These are phyloP conservation scores for Barbarea vulgaris DNA, from an alignment of 345 rosid genomes.

Conservation along the genomic window DNA sequence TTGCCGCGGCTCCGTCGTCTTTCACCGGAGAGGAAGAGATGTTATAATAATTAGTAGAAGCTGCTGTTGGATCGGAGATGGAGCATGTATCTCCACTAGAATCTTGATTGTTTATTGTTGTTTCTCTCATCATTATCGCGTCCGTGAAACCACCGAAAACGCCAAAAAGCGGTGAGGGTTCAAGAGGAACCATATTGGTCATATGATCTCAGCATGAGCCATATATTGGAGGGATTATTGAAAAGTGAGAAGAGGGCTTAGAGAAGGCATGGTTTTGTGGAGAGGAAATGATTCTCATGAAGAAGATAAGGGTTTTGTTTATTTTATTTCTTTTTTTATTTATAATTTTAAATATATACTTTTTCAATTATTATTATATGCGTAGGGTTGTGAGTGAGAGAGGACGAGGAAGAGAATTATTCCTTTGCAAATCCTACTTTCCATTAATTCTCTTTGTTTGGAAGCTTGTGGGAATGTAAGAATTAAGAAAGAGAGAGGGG, in stretches of 20 bases:
- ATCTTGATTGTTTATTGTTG: slow-evolving; percentile 36
- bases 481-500: slow-evolving; percentile 46
- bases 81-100: slow-evolving; percentile 46
- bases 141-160: slow-evolving; percentile 38
- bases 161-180: slow-evolving; percentile 39
- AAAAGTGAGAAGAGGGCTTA: slow-evolving; percentile 33
- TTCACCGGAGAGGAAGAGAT: slow-evolving; percentile 48
- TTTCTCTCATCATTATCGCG: slow-evolving; percentile 34
- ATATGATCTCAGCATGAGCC: slow-evolving; percentile 46
- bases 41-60: slow-evolving; percentile 28
- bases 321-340: slow-evolving; percentile 23
- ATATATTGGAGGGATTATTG: slow-evolving; percentile 22
- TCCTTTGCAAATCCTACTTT: slow-evolving; percentile 74
- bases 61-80: slow-evolving; percentile 53
- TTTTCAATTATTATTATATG: slow-evolving; percentile 12
- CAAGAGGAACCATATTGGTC: slow-evolving; percentile 75
- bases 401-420: slow-evolving; percentile 43
- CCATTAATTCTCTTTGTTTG: slow-evolving; percentile 90
- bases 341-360: neutral
- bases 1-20: slow-evolving; percentile 24
- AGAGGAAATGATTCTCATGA: slow-evolving; percentile 54
- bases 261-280: slow-evolving; percentile 49
- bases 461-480: slow-evolving; percentile 78
- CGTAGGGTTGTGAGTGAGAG: slow-evolving; percentile 38
- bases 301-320: slow-evolving; percentile 49